Evolutionary conservation across 371 early-diverging fungal genomes (phyloP).

Genomic region (Mucor mucedo): DNA sequence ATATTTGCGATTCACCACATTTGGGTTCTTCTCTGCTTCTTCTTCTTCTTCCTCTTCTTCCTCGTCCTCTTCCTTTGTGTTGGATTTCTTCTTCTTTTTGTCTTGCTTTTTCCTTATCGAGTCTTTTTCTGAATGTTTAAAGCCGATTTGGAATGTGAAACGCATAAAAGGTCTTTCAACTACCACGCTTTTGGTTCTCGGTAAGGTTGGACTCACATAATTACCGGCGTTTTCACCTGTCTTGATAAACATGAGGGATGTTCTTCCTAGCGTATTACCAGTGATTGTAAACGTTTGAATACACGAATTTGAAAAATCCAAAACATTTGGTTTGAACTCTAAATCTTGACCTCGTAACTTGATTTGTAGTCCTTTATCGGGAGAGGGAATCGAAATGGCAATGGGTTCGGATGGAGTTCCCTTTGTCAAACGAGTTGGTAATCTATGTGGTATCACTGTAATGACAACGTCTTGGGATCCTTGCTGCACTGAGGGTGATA

Average conservation of each 20-base stretch:
- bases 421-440: conserved; percentile 68
- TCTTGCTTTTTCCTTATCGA: neutral
- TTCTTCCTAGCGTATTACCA: conserved; percentile 69
- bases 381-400: conserved; percentile 62
- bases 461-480: conserved; percentile 44
- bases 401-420: conserved; percentile 64
- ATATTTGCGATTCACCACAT: conserved; percentile 55
- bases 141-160: conserved; percentile 68
- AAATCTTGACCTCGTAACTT: conserved; percentile 67
- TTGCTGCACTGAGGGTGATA: conserved; percentile 28
- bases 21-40: neutral
- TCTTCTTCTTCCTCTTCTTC: conserved; percentile 28
- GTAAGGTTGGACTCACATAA: conserved; percentile 59
- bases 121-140: conserved; percentile 33
- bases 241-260: conserved; percentile 66
- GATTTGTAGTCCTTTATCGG: conserved; percentile 68
- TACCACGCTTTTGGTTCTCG: conserved; percentile 64
- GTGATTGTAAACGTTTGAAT: conserved; percentile 66
- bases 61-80: conserved; percentile 5
- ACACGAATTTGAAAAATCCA: conserved; percentile 61
- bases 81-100: conserved; percentile 6
- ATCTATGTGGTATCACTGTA: conserved; percentile 45
- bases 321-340: conserved; percentile 59
- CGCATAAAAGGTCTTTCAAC: conserved; percentile 75
- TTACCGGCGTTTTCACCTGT: conserved; percentile 59